Conservation (phyloP, 805 yeast species). For the Grigorovia jiainica region DNA sequence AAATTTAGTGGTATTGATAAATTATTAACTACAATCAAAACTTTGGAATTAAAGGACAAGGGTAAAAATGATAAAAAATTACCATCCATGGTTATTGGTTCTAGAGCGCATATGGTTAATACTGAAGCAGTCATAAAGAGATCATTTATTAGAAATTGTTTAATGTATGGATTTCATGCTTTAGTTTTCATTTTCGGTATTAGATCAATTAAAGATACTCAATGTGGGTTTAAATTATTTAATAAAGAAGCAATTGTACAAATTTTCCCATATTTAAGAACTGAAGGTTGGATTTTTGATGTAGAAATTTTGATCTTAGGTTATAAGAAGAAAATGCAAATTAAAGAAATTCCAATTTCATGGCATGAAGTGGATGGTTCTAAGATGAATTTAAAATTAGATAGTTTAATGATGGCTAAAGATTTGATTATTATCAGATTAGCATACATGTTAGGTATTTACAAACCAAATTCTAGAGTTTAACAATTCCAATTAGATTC, state of each 20-base stretch:
- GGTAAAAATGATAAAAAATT: conserved; percentile 16
- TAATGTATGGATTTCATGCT: conserved; percentile 88
- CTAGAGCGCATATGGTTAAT: conserved; percentile 93
- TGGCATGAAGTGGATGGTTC: conserved; percentile 98
- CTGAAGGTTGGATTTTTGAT: conserved; percentile 97
- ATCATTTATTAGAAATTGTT: conserved; percentile 73
- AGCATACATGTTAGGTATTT: conserved; percentile 81
- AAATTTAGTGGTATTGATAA: conserved; percentile 58
- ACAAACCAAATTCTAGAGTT: conserved; percentile 32
- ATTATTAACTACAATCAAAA: conserved; percentile 37
- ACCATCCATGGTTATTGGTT: conserved; percentile 75
- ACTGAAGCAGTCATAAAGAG: conserved; percentile 96
- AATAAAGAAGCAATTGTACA: conserved; percentile 52
- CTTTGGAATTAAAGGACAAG: conserved; percentile 19
- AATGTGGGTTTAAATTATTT: conserved; percentile 94
- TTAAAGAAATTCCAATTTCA: conserved; percentile 74
- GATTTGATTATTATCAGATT: conserved; percentile 84
- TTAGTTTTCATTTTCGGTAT: conserved; percentile 85
- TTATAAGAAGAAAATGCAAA: conserved; percentile 52
- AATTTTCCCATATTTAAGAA: conserved; percentile 86
- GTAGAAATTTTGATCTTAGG: conserved; percentile 85
- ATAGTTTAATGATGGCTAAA: conserved; percentile 85
- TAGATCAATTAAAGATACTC: conserved; percentile 80
- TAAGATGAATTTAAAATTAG: conserved; percentile 85
- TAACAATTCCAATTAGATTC: neutral